Conservation (phyloP, 2,329 filamentous ascomycete species). For the Trichoderma lentiforme region DNA sequence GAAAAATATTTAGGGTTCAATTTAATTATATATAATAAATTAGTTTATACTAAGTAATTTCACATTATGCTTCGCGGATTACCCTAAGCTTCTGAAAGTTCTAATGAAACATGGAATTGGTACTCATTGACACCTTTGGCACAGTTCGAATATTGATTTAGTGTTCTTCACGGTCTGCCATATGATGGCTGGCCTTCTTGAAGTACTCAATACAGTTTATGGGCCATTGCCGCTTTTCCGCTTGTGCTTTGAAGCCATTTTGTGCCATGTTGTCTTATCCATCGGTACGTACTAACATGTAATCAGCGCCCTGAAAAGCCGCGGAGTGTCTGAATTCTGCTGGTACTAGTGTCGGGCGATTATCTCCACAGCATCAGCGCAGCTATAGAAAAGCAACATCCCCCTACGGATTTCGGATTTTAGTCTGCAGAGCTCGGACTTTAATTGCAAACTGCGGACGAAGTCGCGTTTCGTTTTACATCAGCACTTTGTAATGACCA, state of each 20-base stretch:
- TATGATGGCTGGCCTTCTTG: no score
- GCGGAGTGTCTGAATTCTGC: neutral
- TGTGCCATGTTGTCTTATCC: neutral
- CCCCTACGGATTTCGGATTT: neutral
- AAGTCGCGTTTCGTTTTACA: neutral
- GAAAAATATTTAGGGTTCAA: no score
- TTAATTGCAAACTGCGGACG: neutral
- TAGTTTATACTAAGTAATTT: no score
- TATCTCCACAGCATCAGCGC: neutral
- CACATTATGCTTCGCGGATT: no score
- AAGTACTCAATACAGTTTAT: no score
- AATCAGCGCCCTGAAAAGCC: neutral
- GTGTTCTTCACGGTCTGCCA: no score
- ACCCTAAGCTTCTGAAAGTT: no score
- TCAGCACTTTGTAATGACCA: neutral
- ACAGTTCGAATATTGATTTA: no score
- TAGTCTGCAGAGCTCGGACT: neutral
- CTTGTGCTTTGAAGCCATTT: neutral
- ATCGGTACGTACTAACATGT: no score
- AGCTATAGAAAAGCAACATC: neutral
- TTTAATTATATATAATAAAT: no score
- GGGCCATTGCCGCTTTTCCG: neutral
- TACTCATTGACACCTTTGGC: no score
- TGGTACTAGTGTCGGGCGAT: neutral
- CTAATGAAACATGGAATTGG: no score